Conservation (phyloP, 768 basidiomycete genomes). For the Leccinum disarticulatum region DNA sequence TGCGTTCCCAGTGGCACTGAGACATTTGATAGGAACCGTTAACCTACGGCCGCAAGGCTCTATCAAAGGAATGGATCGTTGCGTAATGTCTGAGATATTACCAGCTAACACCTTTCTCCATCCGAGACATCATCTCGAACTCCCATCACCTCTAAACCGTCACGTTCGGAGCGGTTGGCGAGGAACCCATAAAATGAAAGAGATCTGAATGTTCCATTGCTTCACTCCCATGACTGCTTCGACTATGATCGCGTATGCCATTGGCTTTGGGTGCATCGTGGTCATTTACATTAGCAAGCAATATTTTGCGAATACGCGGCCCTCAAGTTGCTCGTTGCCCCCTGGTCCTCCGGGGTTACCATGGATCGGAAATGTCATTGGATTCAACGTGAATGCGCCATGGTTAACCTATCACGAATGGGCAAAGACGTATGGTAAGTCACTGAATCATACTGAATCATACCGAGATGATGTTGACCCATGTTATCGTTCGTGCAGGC, state of each 20-base stretch:
- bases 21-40: background rate
- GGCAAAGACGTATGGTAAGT: background rate
- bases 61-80: background rate
- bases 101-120: background rate
- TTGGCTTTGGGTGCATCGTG: background rate
- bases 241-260: background rate
- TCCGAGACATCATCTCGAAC: background rate
- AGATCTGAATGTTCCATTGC: background rate
- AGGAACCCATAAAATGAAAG: background rate
- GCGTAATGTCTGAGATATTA: background rate
- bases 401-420: background rate
- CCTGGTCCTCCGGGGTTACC: conserved; percentile 2
- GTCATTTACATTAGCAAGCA: background rate
- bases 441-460: background rate
- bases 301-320: background rate
- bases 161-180: background rate
- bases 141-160: background rate
- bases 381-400: background rate
- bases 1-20: background rate
- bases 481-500: background rate
- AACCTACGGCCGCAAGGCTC: background rate
- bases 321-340: background rate
- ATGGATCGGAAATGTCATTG: background rate
- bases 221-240: background rate
- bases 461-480: background rate